Conservation (phyloP, 441 rosid genomes). For the Pelargonium citronellum region DNA sequence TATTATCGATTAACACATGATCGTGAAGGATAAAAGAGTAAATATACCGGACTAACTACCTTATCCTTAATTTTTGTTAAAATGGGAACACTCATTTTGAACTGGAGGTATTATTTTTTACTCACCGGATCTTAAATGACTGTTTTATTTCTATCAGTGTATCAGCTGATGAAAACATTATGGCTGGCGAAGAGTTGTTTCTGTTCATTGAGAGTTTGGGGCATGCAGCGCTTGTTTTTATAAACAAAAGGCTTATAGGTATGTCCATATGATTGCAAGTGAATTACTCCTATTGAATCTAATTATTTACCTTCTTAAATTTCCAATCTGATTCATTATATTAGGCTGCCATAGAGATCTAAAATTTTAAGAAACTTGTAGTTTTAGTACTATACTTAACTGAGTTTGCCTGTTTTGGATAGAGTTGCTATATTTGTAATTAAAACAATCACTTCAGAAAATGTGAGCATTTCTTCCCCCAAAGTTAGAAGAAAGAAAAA, state of each 20-base stretch:
- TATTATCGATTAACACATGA: too few relatives aligned
- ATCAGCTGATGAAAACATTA: conserved; percentile 19
- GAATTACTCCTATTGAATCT: conserved; percentile 5
- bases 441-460: background rate
- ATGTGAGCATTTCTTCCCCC: background rate
- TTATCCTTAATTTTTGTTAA: too few relatives aligned
- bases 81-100: background rate
- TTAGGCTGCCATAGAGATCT: background rate
- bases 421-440: background rate
- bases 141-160: conserved; percentile 30
- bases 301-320: background rate
- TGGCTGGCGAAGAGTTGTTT: conserved; percentile 23
- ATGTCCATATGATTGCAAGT: conserved; percentile 14
- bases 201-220: conserved; percentile 48
- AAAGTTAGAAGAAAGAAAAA: too few relatives aligned
- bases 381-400: background rate
- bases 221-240: conserved; percentile 57
- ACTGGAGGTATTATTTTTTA: background rate
- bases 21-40: too few relatives aligned
- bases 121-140: background rate
- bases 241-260: conserved; percentile 45
- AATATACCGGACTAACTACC: too few relatives aligned
- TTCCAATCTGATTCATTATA: background rate
- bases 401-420: background rate
- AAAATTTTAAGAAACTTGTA: background rate